Evolutionary conservation across 1,284 basidiomycete species (phyloP), one percentile per base, ranked within the genome.

Genomic region (Trichosporon sp.): DNA sequence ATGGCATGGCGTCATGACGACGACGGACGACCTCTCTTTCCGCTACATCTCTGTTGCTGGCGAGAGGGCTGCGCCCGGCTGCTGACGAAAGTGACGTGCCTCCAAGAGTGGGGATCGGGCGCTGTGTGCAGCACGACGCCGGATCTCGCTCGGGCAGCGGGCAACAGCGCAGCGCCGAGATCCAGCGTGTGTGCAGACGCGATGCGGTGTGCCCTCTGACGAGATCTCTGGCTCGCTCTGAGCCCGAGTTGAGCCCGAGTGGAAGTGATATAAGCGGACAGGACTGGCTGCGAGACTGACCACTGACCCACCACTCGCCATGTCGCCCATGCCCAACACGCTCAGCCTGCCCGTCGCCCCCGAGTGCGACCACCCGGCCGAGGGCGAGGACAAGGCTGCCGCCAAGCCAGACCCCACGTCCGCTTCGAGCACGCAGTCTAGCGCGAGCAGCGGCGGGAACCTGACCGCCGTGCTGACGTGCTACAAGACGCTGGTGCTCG

Each of bases 401-500:
- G 3, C 38, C 38, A 42, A 42, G 38, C 15, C 18, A 18, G n/a
- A 2, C 38, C 18, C 15, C 18, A 42, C 18, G 18, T 42, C 18
- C 38, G 18, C 6, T 18, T 18, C 38, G 38, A 42, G 38, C 18
- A 42, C 5, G 38, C 18, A 15, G 38, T 42, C 18, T 18, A n/a
- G n/a, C n/a, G 18, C 18, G 38, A 42, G 7, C 18, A 51, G 5
- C 18, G 38, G 38, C 18, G 47, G 47, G 18, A 73, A 74, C 67
- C 23, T 65, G 25, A 53, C 68, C 44, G 53, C 68, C 25, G 72
- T 75, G 9, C 68, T 73, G 38, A 32, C 47, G 5, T 65, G 69
- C 42, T 65, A 32, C 11, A 62, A 74, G 69, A 15, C 29, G 12
- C 60, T 76, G 27, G 68, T 58, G 34, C 60, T 75, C 44, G 67